Percentiles rank a stretch among this genome's conserved stretches.
Evolutionary conservation across 176 grass and related monocot species (phyloP).

Genomic region (Triticum turgidum): DNA sequence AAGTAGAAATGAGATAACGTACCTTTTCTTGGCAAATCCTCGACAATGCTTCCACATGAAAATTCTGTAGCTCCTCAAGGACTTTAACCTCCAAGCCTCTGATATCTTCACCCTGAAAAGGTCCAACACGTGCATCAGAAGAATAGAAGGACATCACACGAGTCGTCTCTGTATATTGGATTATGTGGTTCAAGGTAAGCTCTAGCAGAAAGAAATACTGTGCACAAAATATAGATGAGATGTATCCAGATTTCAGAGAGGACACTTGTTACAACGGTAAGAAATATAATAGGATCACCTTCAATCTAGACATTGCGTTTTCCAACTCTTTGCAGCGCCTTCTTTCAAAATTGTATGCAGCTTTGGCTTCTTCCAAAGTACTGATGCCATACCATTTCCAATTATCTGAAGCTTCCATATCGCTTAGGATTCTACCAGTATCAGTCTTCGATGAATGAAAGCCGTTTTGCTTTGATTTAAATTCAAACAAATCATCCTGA

Average conservation of each 20-base stretch:
- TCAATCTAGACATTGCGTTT: conserved; percentile 68
- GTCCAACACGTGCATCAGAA: conserved; percentile 20
- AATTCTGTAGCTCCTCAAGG: conserved; percentile 84
- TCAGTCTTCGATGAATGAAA: conserved; percentile 49
- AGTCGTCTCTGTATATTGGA: background rate
- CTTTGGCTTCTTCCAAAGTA: conserved; percentile 69
- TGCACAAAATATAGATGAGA: background rate
- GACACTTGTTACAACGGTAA: background rate
- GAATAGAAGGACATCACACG: background rate
- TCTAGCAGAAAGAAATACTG: background rate
- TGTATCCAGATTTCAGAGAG: background rate
- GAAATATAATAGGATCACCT: conserved; percentile 40
- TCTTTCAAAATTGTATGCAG: conserved; percentile 67
- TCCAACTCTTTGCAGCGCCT: conserved; percentile 76
- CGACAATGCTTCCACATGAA: conserved; percentile 90
- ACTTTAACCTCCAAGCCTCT: conserved; percentile 70
- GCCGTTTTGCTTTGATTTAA: conserved; percentile 57
- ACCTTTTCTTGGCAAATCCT: conserved; percentile 96
- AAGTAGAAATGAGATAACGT: conserved; percentile 14
- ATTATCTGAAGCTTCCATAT: conserved; percentile 50
- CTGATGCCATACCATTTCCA: conserved; percentile 41
- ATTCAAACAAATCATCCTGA: conserved; percentile 57
- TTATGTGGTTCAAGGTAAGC: background rate
- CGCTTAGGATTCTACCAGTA: conserved; percentile 2
- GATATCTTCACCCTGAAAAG: conserved; percentile 73